These are phyloP conservation scores for Eucalyptus pauciflora DNA, from an alignment of 345 rosid genomes.

Conservation along the genomic window DNA sequence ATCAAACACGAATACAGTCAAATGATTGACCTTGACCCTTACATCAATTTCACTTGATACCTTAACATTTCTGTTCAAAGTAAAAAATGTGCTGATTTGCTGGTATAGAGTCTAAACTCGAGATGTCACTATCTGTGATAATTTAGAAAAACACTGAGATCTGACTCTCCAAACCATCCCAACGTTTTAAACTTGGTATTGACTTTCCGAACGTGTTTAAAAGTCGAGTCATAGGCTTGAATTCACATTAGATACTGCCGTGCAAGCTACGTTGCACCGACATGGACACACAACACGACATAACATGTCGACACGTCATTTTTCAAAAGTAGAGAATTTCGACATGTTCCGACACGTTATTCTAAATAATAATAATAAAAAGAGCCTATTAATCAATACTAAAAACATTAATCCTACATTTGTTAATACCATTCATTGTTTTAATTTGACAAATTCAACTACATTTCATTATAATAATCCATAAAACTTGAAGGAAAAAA, in stretches of 20 bases:
- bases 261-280: background rate
- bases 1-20: background rate
- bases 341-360: no score
- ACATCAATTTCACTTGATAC: background rate
- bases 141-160: background rate
- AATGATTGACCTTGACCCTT: background rate
- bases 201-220: background rate
- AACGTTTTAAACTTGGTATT: background rate
- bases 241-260: background rate
- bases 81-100: background rate
- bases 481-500: no score
- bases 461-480: no score
- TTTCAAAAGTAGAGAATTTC: no score
- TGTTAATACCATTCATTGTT: no score
- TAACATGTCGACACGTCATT: no score
- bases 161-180: background rate
- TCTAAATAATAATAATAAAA: no score
- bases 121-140: background rate
- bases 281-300: no score
- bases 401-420: no score
- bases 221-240: background rate
- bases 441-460: no score
- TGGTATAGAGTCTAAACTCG: background rate
- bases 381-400: no score
- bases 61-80: background rate